phyloP scores from a whole-genome alignment of 805 yeast species.

The Metschnikowia similis region DNA sequence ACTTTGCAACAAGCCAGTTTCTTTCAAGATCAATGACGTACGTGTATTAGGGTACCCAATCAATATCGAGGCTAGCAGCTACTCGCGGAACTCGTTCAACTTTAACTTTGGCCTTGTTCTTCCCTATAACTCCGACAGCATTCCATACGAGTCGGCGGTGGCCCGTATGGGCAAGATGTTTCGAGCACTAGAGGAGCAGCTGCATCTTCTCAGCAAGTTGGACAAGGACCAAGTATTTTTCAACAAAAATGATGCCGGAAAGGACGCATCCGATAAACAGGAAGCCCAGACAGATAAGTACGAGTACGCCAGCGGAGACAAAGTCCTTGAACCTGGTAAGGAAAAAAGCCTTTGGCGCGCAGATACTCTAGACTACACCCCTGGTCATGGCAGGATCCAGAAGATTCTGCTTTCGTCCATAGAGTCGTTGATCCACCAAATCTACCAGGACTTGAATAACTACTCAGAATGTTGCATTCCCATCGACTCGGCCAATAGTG shows the following conservation, averaged over 20 bases:
- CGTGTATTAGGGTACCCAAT: constrained; percentile 88
- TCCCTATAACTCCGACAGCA: constrained; percentile 71
- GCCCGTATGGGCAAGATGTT: constrained; percentile 85
- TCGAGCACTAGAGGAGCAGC: constrained; percentile 85
- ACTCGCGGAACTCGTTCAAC: constrained; percentile 86
- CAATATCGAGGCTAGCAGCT: constrained; percentile 64
- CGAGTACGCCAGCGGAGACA: neutral
- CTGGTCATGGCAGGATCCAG: constrained; percentile 34
- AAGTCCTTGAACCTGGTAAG: neutral
- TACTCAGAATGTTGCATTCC: constrained; percentile 96
- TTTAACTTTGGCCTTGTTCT: constrained; percentile 94
- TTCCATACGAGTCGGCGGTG: constrained; percentile 83
- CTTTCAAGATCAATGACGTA: constrained; percentile 65
- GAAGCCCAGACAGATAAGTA: constrained; percentile 1
- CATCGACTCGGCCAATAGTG: constrained; percentile 80
- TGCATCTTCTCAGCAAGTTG: constrained; percentile 59
- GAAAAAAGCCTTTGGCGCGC: neutral
- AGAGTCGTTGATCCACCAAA: constrained; percentile 76
- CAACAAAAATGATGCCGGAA: neutral
- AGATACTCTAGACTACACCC: constrained; percentile 17
- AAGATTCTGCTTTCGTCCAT: constrained; percentile 42
- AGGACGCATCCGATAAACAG: neutral
- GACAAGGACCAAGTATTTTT: constrained; percentile 40
- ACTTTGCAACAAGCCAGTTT: constrained; percentile 75
- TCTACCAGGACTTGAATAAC: constrained; percentile 90